Evolutionary conservation across 2,329 filamentous ascomycete genomes (phyloP), one percentile per base, ranked within the genome.

Genomic region (Colletotrichum ledebouriae): DNA sequence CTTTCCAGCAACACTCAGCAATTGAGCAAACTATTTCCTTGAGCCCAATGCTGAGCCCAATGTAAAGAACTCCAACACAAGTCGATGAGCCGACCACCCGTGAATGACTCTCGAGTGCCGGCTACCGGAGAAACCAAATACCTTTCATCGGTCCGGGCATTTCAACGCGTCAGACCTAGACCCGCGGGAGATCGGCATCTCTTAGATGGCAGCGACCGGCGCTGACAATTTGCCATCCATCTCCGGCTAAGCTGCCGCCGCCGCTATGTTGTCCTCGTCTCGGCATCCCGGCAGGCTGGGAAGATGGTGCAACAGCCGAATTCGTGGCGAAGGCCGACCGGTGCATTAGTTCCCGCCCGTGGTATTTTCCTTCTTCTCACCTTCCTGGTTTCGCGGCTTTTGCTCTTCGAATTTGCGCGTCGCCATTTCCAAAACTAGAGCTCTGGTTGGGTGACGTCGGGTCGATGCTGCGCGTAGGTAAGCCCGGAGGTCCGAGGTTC

Each of bases 341-440:
- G 25, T 69, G 66, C 66, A 66, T 69, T 69, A 69, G 61, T 34
- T 60, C 52, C 49, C 64, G 52, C 59, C 64, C 29, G 25, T 39
- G 17, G 15, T 20, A 5, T 42, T 49, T 44, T 37, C 41, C 50
- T 44, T 41, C 4, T 17, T 25, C n/a, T 29, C 25, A 29, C 6
- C 4, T 53, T 15, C 41, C 29, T 11, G 29, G 37, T 17, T 17
- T 37, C 25, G 12, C 46, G 42, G 47, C 33, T 7, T 2, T 15
- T 34, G 29, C 12, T 29, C 34, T 42, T 44, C 59, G 15, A 52
- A 44, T 53, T 25, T 34, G n/a, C 22, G 22, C 10, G 47, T 44
- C 47, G 59, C 12, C 20, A 44, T 61, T 61, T 33, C 37, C 59
- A 61, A 61, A 61, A 7, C 37, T 44, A 3, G 37, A 9, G 25